Evolutionary conservation across 805 yeast species (phyloP).

Genomic region (Sugiyamaella lignohabitans): DNA sequence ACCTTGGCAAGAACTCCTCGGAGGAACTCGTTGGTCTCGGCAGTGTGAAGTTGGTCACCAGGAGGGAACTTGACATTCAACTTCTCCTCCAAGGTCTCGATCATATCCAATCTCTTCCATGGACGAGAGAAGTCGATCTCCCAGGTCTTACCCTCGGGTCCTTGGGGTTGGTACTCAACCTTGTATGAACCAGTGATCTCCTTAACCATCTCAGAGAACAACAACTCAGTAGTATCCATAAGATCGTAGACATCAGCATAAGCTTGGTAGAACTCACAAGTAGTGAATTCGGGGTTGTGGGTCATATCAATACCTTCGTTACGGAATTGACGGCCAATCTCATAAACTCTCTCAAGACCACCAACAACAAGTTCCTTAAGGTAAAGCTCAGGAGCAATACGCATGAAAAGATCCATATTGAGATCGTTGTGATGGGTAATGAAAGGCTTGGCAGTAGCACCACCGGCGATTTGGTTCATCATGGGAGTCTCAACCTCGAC

Average conservation of each 20-base stretch:
- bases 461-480: constrained; percentile 98
- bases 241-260: constrained; percentile 95
- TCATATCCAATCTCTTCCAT: constrained; percentile 98
- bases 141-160: constrained; percentile 69
- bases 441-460: constrained; percentile 99
- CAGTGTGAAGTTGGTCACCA: constrained; percentile 91
- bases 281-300: constrained; percentile 98
- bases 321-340: constrained; percentile 98
- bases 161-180: constrained; percentile 86
- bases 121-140: constrained; percentile 89
- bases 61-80: constrained; percentile 88
- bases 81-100: constrained; percentile 85
- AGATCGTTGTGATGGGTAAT: constrained; percentile 95
- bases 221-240: constrained; percentile 81
- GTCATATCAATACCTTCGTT: constrained; percentile 98
- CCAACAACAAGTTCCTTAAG: constrained; percentile 96
- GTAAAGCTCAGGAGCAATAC: constrained; percentile 97
- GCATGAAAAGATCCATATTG: constrained; percentile 93
- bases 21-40: constrained; percentile 86
- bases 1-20: constrained; percentile 69
- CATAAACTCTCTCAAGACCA: constrained; percentile 97
- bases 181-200: constrained; percentile 85
- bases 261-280: constrained; percentile 98
- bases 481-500: constrained; percentile 98
- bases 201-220: constrained; percentile 97